Evolutionary conservation across 169 alveolate genomes (phyloP).

Genomic region (Eimeria necatrix): DNA sequence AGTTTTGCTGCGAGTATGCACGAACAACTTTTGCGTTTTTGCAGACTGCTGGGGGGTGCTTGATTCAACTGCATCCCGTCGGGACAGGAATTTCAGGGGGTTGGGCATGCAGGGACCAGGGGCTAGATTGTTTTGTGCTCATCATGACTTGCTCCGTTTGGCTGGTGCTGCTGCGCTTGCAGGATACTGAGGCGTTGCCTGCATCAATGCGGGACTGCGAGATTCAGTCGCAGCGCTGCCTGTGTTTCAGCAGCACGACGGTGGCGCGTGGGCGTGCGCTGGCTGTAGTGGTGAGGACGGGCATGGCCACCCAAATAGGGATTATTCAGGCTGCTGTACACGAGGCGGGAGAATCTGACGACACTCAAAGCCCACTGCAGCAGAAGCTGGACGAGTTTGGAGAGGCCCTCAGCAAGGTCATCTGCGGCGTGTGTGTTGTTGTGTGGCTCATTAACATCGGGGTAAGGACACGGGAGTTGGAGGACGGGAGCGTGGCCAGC

Average conservation of each 20-base stretch:
- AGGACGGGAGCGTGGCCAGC: too few relatives aligned
- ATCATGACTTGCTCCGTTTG: neutral
- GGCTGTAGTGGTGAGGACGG: slow-evolving; percentile 97
- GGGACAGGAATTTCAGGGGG: too few relatives aligned
- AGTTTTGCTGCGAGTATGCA: too few relatives aligned
- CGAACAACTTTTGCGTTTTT: too few relatives aligned
- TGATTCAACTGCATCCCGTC: neutral
- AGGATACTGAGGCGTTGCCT: slow-evolving; percentile 88
- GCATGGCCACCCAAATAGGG: slow-evolving; percentile 99
- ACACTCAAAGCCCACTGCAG: slow-evolving; percentile 97
- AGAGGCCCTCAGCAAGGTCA: slow-evolving; percentile 95
- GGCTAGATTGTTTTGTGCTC: too few relatives aligned
- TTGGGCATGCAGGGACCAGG: too few relatives aligned
- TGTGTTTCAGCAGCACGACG: slow-evolving; percentile 96
- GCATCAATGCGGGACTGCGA: slow-evolving; percentile 85
- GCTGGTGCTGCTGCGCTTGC: slow-evolving; percentile 56
- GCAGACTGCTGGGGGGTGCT: too few relatives aligned
- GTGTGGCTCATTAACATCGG: slow-evolving; percentile 98
- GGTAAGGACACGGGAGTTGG: slow-evolving; percentile 24
- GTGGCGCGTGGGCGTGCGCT: slow-evolving; percentile 96
- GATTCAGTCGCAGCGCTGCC: slow-evolving; percentile 86
- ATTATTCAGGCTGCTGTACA: slow-evolving; percentile 96
- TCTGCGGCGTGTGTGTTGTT: slow-evolving; percentile 93
- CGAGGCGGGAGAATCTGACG: slow-evolving; percentile 96
- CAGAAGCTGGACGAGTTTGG: slow-evolving; percentile 98